Conservation (phyloP, 495 filamentous ascomycete genomes). For the Margaritispora aquatica region DNA sequence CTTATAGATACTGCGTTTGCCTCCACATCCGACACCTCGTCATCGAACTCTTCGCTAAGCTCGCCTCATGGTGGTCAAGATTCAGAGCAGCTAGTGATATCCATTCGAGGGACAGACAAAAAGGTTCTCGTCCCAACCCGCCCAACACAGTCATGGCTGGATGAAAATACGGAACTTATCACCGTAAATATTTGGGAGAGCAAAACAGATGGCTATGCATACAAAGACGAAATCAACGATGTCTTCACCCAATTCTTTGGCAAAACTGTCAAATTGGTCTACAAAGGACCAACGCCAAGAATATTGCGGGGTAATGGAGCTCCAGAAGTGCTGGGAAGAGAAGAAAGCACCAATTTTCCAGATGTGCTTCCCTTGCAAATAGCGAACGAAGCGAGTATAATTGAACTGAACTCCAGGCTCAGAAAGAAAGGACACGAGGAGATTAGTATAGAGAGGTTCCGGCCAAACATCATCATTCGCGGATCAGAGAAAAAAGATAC, state of each 20-base stretch:
- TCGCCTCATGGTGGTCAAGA: not conserved
- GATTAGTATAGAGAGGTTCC: not conserved
- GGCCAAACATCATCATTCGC: constrained; percentile 5
- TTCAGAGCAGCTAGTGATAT: constrained; percentile 1
- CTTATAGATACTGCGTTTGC: constrained; percentile 5
- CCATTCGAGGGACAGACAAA: constrained; percentile 1
- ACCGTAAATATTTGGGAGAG: constrained; percentile 5
- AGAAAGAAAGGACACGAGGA: not conserved
- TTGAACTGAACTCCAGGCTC: not conserved
- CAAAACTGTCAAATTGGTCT: not conserved
- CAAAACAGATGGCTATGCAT: constrained; percentile 5
- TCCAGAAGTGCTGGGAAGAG: constrained; percentile 1
- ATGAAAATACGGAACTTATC: not conserved
- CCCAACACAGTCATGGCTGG: not conserved
- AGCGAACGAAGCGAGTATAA: not conserved
- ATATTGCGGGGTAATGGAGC: not conserved
- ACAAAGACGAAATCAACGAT: not conserved
- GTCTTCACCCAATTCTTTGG: constrained; percentile 6
- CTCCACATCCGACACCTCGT: not conserved
- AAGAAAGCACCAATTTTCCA: constrained; percentile 6
- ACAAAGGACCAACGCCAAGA: constrained; percentile 3
- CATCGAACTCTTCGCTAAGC: not conserved
- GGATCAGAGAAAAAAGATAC: not conserved
- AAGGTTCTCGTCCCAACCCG: not conserved
- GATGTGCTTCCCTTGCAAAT: not conserved